phyloP scores from a whole-genome alignment of 148 eudicot genomes.

The Amaranthus hypochondriacus region DNA sequence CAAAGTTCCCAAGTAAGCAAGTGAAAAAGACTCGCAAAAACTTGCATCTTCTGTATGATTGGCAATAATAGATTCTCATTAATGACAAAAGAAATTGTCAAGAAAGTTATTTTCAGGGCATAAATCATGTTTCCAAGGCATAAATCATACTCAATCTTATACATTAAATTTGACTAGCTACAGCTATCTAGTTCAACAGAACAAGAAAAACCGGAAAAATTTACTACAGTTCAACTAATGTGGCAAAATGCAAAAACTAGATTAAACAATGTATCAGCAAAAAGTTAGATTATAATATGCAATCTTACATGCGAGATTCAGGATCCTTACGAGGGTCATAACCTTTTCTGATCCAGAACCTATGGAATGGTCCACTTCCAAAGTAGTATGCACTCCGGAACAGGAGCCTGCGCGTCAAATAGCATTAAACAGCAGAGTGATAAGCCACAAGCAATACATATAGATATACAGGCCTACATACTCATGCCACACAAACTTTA shows the following conservation, averaged over 20 bases:
- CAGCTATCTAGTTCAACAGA: slow-evolving; percentile 7
- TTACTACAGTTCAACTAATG: neutral
- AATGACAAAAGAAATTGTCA: neutral
- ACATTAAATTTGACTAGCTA: slow-evolving; percentile 8
- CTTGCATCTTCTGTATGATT: neutral
- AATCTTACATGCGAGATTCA: slow-evolving; percentile 81
- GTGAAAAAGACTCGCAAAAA: neutral
- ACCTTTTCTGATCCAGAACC: slow-evolving; percentile 93
- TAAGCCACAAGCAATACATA: neutral
- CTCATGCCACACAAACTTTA: neutral
- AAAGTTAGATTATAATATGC: neutral
- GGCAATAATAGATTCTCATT: neutral
- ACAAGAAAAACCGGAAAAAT: neutral
- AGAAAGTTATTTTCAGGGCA: neutral
- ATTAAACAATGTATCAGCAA: neutral
- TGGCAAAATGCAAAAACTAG: neutral
- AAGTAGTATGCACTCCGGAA: slow-evolving; percentile 81
- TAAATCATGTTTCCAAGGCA: too few species aligned
- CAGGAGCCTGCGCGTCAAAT: slow-evolving; percentile 59
- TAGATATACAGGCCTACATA: neutral
- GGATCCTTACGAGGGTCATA: slow-evolving; percentile 98
- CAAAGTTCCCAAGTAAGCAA: neutral
- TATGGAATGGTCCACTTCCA: slow-evolving; percentile 84
- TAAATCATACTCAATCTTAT: slow-evolving; percentile 1
- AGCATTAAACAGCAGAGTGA: slow-evolving; percentile 12